A percentile compares a stretch with the other conserved stretches of the same genome.
These are phyloP conservation scores for Spatholobus suberectus DNA, from an alignment of 306 rosid genomes.

Conservation along the genomic window DNA sequence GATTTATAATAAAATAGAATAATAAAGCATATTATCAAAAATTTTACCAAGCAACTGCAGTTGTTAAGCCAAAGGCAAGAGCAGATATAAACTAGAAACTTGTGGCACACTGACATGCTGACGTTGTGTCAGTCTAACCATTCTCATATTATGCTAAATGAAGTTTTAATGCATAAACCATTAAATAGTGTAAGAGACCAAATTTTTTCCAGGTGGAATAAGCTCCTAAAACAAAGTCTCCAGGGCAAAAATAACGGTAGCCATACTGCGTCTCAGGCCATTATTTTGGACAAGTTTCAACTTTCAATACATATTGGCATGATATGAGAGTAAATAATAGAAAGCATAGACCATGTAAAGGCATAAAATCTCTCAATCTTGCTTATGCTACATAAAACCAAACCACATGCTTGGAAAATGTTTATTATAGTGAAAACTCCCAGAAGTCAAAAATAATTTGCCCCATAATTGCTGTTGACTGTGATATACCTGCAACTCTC, in stretches of 20 bases:
- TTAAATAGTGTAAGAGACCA: neutral
- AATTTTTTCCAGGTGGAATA: neutral
- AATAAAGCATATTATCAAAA: neutral
- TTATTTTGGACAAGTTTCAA: neutral
- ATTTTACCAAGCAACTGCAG: neutral
- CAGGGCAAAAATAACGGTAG: neutral
- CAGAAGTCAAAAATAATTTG: neutral
- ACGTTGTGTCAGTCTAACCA: neutral
- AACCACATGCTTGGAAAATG: neutral
- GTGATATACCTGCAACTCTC: neutral
- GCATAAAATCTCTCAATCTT: neutral
- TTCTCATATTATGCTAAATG: neutral
- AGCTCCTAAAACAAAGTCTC: neutral
- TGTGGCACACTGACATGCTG: neutral
- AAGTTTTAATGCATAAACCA: neutral
- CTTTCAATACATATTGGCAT: neutral
- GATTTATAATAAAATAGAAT: neutral
- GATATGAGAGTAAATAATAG: neutral
- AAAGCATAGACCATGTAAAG: neutral
- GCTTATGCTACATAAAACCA: neutral
- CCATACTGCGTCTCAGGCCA: neutral
- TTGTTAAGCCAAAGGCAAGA: neutral
- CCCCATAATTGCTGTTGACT: neutral
- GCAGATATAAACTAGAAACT: neutral
- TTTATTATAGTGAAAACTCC: neutral